These are phyloP conservation scores for Trifolium pratense DNA, from an alignment of 306 rosid genomes.

Conservation along the genomic window DNA sequence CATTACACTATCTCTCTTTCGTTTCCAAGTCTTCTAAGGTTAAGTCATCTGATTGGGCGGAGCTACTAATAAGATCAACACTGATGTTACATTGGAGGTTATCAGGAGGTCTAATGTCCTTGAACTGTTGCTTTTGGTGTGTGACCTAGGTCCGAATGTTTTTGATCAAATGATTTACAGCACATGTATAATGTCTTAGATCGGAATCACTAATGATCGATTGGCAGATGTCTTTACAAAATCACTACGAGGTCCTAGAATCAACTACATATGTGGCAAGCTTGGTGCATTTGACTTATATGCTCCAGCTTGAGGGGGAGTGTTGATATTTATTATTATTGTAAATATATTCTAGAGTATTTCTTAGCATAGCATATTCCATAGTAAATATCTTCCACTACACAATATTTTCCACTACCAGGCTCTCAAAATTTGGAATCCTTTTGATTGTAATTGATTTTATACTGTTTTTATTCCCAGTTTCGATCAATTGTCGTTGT, in stretches of 20 bases:
- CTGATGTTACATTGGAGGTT: constrained; percentile 3
- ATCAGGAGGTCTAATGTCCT: background rate
- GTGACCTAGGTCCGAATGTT: background rate
- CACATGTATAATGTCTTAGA: background rate
- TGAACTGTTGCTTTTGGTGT: background rate
- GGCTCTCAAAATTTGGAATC: background rate
- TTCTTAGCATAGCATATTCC: too few species aligned
- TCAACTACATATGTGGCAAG: too few species aligned
- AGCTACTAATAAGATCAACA: background rate
- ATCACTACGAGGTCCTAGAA: too few species aligned
- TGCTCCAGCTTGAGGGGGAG: too few species aligned
- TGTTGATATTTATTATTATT: too few species aligned
- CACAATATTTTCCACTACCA: background rate
- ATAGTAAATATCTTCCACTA: too few species aligned
- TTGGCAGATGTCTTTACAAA: too few species aligned
- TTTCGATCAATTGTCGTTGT: too few species aligned
- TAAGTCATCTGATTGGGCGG: background rate
- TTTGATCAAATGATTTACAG: background rate
- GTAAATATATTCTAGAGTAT: too few species aligned
- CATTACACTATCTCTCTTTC: constrained; percentile 9
- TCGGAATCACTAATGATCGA: background rate
- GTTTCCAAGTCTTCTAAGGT: background rate
- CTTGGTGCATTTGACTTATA: too few species aligned
- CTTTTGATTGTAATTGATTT: background rate
- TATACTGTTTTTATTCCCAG: too few species aligned